Percentiles rank a stretch among this genome's conserved stretches.
phyloP scores from a whole-genome alignment of 2,329 filamentous ascomycete species.

The Onygenales sp. region DNA sequence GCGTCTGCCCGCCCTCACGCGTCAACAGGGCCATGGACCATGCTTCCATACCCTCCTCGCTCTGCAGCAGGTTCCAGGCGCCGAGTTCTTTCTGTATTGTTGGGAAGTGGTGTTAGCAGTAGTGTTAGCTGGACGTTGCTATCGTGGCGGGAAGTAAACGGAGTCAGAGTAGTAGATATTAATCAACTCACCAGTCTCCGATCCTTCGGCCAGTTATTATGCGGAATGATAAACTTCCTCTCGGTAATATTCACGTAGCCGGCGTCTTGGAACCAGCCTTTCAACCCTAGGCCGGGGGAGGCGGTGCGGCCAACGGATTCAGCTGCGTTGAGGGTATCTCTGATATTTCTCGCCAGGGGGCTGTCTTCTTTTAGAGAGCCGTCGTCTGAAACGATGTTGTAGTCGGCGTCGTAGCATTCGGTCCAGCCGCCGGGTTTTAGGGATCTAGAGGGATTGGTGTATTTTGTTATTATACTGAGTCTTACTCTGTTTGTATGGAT shows the following conservation, averaged over 20 bases:
- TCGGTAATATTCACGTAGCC: constrained; percentile 8
- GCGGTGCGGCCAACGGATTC: constrained; percentile 11
- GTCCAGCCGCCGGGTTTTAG: constrained; percentile 22
- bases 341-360: not conserved
- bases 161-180: not conserved
- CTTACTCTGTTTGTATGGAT: not conserved
- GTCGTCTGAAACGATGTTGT: constrained; percentile 18
- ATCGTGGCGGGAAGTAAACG: not conserved
- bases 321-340: constrained; percentile 16
- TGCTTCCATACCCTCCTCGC: constrained; percentile 12
- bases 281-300: constrained; percentile 6
- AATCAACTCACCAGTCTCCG: constrained; percentile 1
- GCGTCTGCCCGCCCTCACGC: constrained; percentile 10
- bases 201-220: constrained; percentile 9
- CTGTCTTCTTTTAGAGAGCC: constrained; percentile 13
- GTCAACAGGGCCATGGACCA: constrained; percentile 10
- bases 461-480: not conserved
- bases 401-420: constrained; percentile 27
- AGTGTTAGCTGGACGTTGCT: not conserved
- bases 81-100: constrained; percentile 15
- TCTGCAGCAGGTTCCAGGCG: constrained; percentile 1
- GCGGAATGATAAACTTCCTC: constrained; percentile 3
- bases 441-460: not conserved
- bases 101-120: too few relatives aligned
- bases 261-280: constrained; percentile 7